These are phyloP conservation scores for Trypanosoma conorhini DNA, from an alignment of 208 protist species.

Conservation along the genomic window DNA sequence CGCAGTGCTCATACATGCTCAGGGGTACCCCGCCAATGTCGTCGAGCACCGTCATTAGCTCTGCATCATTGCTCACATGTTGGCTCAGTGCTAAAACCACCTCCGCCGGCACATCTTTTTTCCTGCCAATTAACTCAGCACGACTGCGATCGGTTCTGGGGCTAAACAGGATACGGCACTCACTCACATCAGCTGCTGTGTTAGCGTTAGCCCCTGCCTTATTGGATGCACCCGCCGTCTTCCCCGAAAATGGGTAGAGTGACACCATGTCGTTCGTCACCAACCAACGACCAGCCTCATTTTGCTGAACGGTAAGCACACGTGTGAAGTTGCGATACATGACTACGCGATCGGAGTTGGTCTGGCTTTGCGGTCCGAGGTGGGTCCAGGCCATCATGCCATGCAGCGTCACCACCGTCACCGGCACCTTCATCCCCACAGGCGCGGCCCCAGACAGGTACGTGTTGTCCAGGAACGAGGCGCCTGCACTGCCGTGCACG, in stretches of 20 bases:
- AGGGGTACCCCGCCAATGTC: constrained; percentile 72
- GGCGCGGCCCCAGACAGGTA: constrained; percentile 40
- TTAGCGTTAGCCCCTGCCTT: constrained; percentile 15
- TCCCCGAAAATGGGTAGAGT: constrained; percentile 59
- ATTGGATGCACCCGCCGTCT: not conserved
- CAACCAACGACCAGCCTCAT: constrained; percentile 57
- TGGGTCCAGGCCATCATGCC: constrained; percentile 81
- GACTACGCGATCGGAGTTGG: constrained; percentile 31
- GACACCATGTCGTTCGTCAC: constrained; percentile 85
- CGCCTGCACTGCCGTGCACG: constrained; percentile 63
- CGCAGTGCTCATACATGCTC: constrained; percentile 67
- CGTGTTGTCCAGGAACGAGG: constrained; percentile 72
- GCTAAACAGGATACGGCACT: constrained; percentile 69
- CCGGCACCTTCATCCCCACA: constrained; percentile 57
- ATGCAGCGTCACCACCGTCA: constrained; percentile 79
- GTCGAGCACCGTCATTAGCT: constrained; percentile 57
- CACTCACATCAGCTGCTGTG: constrained; percentile 28
- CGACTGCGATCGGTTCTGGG: constrained; percentile 56
- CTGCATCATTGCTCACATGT: constrained; percentile 51
- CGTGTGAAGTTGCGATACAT: constrained; percentile 84
- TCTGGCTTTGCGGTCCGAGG: constrained; percentile 29
- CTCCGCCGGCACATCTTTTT: constrained; percentile 55
- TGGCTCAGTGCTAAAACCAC: constrained; percentile 58
- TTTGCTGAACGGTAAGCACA: constrained; percentile 45
- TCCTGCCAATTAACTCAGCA: constrained; percentile 38